phyloP scores from a whole-genome alignment of 23 red algal genomes.

The Gracilaria domingensis region DNA sequence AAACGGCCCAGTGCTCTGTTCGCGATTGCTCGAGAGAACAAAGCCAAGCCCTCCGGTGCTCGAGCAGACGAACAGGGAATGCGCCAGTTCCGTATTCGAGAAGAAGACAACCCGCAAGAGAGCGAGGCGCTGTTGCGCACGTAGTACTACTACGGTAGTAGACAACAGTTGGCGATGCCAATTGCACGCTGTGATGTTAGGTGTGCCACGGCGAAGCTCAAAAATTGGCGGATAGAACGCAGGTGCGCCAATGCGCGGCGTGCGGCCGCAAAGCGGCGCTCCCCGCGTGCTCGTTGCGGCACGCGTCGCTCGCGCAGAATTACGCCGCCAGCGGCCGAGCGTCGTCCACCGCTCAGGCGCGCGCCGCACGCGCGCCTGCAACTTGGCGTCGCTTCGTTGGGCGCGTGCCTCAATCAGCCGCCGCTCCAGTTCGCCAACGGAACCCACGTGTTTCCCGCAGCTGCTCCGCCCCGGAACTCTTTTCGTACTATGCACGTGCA shows the following conservation, averaged over 20 bases:
- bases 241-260: neutral
- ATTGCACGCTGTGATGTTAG: neutral
- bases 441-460: neutral
- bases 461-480: neutral
- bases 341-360: neutral
- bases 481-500: neutral
- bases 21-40: no score
- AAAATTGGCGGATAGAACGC: conserved; percentile 12
- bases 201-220: neutral
- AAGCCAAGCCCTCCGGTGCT: no score
- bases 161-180: neutral
- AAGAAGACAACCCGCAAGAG: no score
- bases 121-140: neutral
- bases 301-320: neutral
- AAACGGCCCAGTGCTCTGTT: no score
- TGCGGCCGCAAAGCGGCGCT: no score
- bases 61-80: no score
- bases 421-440: neutral
- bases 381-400: conserved; percentile 4
- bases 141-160: neutral
- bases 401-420: neutral
- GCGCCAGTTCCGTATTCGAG: no score
- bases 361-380: neutral
- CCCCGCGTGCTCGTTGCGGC: neutral
- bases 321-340: neutral